A percentile compares a stretch with the other conserved stretches of the same genome.
Evolutionary conservation across 2,329 filamentous ascomycete species (phyloP).

Genomic region (Tolypocladium guangdongense): DNA sequence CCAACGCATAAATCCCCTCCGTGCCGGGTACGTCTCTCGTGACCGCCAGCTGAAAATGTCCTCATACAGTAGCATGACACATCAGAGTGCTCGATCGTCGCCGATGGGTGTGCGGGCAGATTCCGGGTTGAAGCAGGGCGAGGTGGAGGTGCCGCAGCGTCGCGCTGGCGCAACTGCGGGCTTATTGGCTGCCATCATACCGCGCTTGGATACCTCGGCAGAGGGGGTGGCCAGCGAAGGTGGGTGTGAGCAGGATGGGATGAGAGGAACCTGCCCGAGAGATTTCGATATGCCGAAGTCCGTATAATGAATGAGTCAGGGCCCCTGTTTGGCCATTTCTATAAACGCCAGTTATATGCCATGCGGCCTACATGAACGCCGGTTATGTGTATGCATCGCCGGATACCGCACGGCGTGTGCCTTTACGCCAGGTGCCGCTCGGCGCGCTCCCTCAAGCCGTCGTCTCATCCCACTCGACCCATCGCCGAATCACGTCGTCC

Average conservation of each 20-base stretch:
- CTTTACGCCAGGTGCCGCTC: background rate
- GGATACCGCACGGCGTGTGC: background rate
- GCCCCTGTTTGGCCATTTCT: too few relatives aligned
- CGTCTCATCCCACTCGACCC: conserved; percentile 76
- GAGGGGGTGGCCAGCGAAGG: too few relatives aligned
- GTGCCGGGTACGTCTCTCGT: background rate
- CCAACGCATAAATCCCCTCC: background rate
- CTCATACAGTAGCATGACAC: background rate
- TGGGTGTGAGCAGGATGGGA: too few relatives aligned
- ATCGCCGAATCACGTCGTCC: conserved; percentile 63
- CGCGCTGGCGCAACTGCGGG: too few relatives aligned
- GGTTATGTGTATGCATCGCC: background rate
- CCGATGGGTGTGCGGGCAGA: background rate
- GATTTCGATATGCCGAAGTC: too few relatives aligned
- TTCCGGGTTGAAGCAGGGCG: background rate
- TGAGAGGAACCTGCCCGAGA: too few relatives aligned
- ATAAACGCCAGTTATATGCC: background rate
- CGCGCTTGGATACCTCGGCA: too few relatives aligned
- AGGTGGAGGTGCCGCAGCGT: too few relatives aligned
- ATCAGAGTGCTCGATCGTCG: background rate
- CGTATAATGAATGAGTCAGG: too few relatives aligned
- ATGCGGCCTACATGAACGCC: background rate
- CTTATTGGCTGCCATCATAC: too few relatives aligned
- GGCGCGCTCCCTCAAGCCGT: conserved; percentile 1
- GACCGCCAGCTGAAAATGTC: background rate